Percentiles rank a stretch among this genome's conserved stretches.
Evolutionary conservation across 2,329 filamentous ascomycete species (phyloP).

Genomic region (Trichoderma gracile): DNA sequence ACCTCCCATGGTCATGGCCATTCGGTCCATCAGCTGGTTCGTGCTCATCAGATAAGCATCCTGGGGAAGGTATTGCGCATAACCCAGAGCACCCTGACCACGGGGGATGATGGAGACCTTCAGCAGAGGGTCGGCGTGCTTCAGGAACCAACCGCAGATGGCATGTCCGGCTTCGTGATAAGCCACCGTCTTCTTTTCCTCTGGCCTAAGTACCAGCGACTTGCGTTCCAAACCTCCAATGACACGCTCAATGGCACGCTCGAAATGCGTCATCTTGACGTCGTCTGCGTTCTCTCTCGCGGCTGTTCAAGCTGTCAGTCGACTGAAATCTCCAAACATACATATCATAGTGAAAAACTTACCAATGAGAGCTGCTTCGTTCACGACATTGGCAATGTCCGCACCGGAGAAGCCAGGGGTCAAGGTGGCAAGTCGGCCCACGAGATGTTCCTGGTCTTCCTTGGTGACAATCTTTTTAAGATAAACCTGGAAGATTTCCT

Average conservation of each 20-base stretch:
- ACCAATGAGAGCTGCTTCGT: conserved; percentile 96
- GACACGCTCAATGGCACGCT: conserved; percentile 96
- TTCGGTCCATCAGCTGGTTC: conserved; percentile 96
- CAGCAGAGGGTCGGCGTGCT: conserved; percentile 92
- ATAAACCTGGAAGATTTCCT: conserved; percentile 95
- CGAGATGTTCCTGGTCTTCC: conserved; percentile 84
- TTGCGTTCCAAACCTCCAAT: conserved; percentile 97
- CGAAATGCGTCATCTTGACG: conserved; percentile 88
- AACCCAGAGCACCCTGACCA: conserved; percentile 88
- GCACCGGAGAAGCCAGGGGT: conserved; percentile 97
- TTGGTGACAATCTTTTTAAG: conserved; percentile 91
- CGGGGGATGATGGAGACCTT: conserved; percentile 99
- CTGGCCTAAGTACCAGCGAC: conserved; percentile 86
- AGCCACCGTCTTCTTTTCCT: conserved; percentile 93
- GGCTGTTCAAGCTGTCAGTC: conserved; percentile 53
- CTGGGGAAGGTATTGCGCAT: conserved; percentile 93
- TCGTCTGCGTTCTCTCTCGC: conserved; percentile 78
- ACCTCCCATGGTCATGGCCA: conserved; percentile 98
- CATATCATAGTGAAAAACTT: conserved; percentile 30
- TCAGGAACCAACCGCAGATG: conserved; percentile 97
- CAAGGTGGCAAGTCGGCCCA: conserved; percentile 84
- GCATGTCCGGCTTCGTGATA: conserved; percentile 99
- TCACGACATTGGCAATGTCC: conserved; percentile 97
- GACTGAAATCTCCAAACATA: background rate
- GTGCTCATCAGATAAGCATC: conserved; percentile 96